Percentiles rank a stretch among this genome's conserved stretches.
Conservation (phyloP, 2,329 filamentous ascomycete species). For the Canariomyces notabilis region DNA sequence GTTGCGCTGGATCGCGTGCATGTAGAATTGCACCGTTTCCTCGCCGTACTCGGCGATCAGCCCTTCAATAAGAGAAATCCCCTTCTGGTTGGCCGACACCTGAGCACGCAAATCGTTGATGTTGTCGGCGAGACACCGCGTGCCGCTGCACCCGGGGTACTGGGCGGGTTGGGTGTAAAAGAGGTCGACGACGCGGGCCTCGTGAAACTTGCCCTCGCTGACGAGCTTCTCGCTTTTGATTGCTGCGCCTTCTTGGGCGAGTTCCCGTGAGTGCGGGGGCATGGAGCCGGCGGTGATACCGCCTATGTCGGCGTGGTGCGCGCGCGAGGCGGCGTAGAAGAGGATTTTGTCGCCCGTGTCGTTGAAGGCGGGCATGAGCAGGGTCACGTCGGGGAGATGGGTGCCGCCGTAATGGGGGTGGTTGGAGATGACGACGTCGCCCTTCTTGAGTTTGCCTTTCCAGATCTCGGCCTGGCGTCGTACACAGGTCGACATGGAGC, state of each 20-base stretch:
- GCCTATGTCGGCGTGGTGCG: constrained; percentile 80
- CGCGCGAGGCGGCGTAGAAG: constrained; percentile 76
- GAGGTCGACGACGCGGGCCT: constrained; percentile 66
- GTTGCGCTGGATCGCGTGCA: constrained; percentile 76
- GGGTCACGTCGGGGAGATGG: constrained; percentile 77
- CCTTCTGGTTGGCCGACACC: constrained; percentile 80
- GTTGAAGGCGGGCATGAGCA: constrained; percentile 73
- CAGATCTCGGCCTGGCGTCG: constrained; percentile 74
- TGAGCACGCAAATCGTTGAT: constrained; percentile 83
- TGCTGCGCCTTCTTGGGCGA: constrained; percentile 60
- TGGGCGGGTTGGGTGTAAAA: constrained; percentile 69
- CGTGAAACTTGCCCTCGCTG: constrained; percentile 71
- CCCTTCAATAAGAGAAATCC: constrained; percentile 69
- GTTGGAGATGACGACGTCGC: constrained; percentile 79
- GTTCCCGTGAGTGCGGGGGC: constrained; percentile 67
- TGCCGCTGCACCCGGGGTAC: constrained; percentile 71
- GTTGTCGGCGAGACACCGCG: constrained; percentile 75
- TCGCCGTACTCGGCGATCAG: constrained; percentile 76
- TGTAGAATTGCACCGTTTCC: constrained; percentile 74
- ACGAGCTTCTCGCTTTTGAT: constrained; percentile 68
- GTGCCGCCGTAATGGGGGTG: constrained; percentile 82
- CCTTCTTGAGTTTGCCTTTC: constrained; percentile 70
- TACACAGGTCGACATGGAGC: constrained; percentile 82
- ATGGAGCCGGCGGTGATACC: constrained; percentile 78
- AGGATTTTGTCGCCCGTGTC: constrained; percentile 61